Percentiles rank a stretch among this genome's conserved stretches.
Evolutionary conservation across 129 eudicot genomes (phyloP).

Genomic region (Glebionis coronaria): DNA sequence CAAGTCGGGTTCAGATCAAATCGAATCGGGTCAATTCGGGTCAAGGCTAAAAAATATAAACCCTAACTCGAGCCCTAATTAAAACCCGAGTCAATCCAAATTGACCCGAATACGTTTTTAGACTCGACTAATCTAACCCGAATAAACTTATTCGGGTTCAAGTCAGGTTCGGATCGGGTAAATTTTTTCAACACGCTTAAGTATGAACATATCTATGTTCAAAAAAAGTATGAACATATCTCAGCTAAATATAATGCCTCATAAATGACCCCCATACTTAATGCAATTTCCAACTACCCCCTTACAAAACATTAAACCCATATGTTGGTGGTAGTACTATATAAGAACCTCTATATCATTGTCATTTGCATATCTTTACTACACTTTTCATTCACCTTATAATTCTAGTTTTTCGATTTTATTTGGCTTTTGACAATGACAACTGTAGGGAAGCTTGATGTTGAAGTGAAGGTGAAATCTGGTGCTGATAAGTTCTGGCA

Average conservation of each 20-base stretch:
- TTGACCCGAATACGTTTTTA: no score
- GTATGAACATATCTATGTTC: no score
- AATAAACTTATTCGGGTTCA: no score
- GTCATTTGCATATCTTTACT: conserved; percentile 14
- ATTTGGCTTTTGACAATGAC: conserved; percentile 33
- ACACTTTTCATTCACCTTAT: conserved; percentile 8
- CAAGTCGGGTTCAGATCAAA: no score
- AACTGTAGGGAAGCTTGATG: conserved; percentile 53
- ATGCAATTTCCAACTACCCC: conserved; percentile 35
- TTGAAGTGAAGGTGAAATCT: conserved; percentile 73
- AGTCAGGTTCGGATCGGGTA: no score
- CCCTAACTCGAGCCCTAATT: no score
- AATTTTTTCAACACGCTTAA: no score
- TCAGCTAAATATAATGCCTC: neutral
- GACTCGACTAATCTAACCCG: no score
- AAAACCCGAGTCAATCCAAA: no score
- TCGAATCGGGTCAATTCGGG: no score
- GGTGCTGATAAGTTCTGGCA: conserved; percentile 60
- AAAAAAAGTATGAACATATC: conserved; percentile 15
- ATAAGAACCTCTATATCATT: conserved; percentile 30
- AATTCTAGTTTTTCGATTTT: neutral
- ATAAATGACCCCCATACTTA: conserved; percentile 28
- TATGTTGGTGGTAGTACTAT: conserved; percentile 19
- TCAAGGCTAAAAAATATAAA: no score
- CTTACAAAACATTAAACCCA: conserved; percentile 15